Evolutionary conservation across 805 yeast genomes (phyloP).

Genomic region (Hanseniaspora clermontiae): DNA sequence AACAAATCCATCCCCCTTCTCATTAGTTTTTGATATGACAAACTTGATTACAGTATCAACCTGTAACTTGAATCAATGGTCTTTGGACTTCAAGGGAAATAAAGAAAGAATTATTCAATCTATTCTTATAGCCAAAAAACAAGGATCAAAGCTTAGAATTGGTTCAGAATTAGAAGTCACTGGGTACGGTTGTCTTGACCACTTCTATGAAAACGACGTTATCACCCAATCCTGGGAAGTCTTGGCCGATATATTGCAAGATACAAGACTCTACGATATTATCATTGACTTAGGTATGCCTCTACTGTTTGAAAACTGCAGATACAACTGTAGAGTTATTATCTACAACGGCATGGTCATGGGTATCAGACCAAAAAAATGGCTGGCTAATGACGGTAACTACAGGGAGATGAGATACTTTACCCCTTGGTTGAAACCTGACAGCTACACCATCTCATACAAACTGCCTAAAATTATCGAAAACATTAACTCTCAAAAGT

Average conservation of each 20-base stretch:
- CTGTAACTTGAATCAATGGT: conserved; percentile 97
- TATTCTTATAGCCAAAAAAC: conserved; percentile 59
- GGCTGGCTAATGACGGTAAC: conserved; percentile 95
- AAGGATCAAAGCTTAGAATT: conserved; percentile 71
- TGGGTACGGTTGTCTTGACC: conserved; percentile 92
- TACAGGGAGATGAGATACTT: conserved; percentile 96
- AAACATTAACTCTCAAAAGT: conserved; percentile 49
- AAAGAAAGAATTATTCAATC: conserved; percentile 80
- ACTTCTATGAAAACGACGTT: conserved; percentile 79
- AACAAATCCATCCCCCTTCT: too few relatives aligned
- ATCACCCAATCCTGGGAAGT: conserved; percentile 91
- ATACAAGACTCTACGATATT: conserved; percentile 61
- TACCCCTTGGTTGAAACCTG: conserved; percentile 80
- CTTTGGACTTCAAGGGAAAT: conserved; percentile 93
- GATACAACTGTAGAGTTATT: conserved; percentile 82
- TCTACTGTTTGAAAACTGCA: conserved; percentile 67
- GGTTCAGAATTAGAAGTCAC: conserved; percentile 95
- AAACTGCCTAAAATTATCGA: conserved; percentile 60
- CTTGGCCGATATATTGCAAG: conserved; percentile 60
- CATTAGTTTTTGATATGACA: conserved; percentile 59
- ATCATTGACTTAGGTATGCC: conserved; percentile 93
- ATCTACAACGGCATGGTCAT: conserved; percentile 68
- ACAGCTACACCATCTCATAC: conserved; percentile 38
- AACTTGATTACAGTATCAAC: conserved; percentile 82
- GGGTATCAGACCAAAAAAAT: conserved; percentile 80